Conservation (phyloP, 345 rosid species). For the Acer negundo region DNA sequence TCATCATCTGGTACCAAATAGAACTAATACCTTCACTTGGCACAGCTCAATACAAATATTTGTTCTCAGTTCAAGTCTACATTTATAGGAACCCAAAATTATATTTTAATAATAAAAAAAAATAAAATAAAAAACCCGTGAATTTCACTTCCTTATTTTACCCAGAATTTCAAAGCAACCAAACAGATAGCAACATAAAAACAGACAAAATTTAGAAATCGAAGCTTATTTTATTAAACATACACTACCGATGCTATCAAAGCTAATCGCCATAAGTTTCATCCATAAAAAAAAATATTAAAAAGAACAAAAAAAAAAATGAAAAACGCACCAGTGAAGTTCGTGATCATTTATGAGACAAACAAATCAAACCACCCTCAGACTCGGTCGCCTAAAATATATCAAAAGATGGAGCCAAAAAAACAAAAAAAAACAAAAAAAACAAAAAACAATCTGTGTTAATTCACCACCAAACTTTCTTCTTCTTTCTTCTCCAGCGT, state of each 20-base stretch:
- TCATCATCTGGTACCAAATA: background rate
- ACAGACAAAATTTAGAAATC: background rate
- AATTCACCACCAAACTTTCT: constrained; percentile 9
- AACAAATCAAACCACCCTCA: constrained; percentile 2
- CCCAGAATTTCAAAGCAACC: constrained; percentile 25
- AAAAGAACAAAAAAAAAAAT: too few species aligned
- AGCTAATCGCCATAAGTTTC: constrained; percentile 18
- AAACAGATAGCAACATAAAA: constrained; percentile 13
- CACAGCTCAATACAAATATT: background rate
- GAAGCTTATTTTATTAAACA: constrained; percentile 10
- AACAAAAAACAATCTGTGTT: constrained; percentile 11
- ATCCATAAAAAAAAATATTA: background rate
- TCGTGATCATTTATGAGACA: constrained; percentile 18
- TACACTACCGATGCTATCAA: constrained; percentile 5
- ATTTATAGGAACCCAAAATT: background rate
- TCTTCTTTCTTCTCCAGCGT: constrained; percentile 29
- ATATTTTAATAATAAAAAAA: background rate
- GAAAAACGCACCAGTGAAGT: constrained; percentile 20
- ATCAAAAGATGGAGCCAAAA: constrained; percentile 18
- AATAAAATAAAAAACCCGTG: background rate
- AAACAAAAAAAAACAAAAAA: constrained; percentile 12
- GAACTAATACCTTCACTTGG: background rate
- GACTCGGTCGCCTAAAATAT: background rate
- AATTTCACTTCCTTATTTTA: background rate
- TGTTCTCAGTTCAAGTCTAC: background rate